phyloP scores from a whole-genome alignment of 2,329 filamentous ascomycete species.

The Talaromyces atroroseus region DNA sequence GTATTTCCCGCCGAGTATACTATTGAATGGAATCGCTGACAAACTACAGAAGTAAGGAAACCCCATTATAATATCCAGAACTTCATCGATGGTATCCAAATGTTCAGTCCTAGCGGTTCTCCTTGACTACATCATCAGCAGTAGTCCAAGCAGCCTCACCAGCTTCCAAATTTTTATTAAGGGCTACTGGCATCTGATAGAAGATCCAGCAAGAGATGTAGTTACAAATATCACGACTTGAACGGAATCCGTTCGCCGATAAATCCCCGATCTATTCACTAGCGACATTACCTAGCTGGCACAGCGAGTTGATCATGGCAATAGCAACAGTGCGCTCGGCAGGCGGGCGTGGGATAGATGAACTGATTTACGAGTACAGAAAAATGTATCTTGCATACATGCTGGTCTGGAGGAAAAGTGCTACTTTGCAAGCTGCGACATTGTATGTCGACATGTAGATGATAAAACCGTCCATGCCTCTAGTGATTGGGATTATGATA shows the following conservation, averaged over 20 bases:
- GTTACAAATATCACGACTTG: not conserved
- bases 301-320: slow-evolving; percentile 34
- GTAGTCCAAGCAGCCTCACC: not conserved
- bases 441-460: not conserved
- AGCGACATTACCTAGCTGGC: slow-evolving; percentile 55
- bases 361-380: slow-evolving; percentile 33
- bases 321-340: slow-evolving; percentile 36
- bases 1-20: too few species aligned
- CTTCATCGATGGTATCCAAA: not conserved
- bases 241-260: not conserved
- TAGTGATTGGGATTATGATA: not conserved
- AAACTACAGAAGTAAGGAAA: not conserved
- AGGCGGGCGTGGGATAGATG: slow-evolving; percentile 30
- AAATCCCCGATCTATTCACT: slow-evolving; percentile 33
- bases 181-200: slow-evolving; percentile 12
- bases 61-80: not conserved
- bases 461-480: slow-evolving; percentile 13
- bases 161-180: slow-evolving; percentile 14
- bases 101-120: not conserved
- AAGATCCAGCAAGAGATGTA: not conserved
- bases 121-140: not conserved
- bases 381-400: slow-evolving; percentile 52
- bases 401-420: slow-evolving; percentile 33
- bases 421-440: slow-evolving; percentile 4
- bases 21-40: not conserved